Conservation (phyloP, 305 asterid genomes). For the Nicotiana rustica region DNA sequence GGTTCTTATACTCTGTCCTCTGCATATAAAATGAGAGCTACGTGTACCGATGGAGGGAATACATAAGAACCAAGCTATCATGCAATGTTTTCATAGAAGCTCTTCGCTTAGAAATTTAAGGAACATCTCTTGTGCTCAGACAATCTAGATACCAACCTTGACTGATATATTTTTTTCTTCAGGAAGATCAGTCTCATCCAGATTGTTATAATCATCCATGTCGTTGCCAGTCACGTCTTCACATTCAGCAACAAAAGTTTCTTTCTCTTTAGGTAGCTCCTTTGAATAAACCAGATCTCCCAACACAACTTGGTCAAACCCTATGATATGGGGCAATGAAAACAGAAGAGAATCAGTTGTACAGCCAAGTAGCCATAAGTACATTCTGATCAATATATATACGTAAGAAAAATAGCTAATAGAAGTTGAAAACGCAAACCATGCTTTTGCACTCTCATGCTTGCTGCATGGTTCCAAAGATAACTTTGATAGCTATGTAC, state of each 20-base stretch:
- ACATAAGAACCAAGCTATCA: conserved; percentile 23
- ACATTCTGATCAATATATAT: conserved; percentile 14
- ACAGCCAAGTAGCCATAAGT: neutral
- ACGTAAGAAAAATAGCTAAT: neutral
- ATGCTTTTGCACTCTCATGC: conserved; percentile 80
- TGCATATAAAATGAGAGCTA: conserved; percentile 4
- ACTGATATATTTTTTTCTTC: conserved; percentile 57
- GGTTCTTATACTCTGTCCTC: conserved; percentile 22
- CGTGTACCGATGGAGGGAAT: neutral
- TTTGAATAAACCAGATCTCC: conserved; percentile 95
- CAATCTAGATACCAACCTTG: conserved; percentile 63
- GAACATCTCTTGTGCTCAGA: conserved; percentile 3
- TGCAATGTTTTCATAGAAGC: conserved; percentile 19
- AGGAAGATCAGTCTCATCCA: conserved; percentile 66
- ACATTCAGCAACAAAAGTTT: conserved; percentile 53
- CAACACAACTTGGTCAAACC: conserved; percentile 67
- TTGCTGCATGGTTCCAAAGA: conserved; percentile 98
- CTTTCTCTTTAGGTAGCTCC: conserved; percentile 54
- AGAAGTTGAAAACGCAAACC: conserved; percentile 54
- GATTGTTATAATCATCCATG: conserved; percentile 48
- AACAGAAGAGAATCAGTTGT: conserved; percentile 32
- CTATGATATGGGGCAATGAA: conserved; percentile 52
- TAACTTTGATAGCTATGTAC: conserved; percentile 98
- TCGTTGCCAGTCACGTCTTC: conserved; percentile 53
- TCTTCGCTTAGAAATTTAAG: neutral